Percentiles rank a stretch among this genome's conserved stretches.
Evolutionary conservation across 148 eudicot genomes (phyloP).

Genomic region (Mesembryanthemum crystallinum): DNA sequence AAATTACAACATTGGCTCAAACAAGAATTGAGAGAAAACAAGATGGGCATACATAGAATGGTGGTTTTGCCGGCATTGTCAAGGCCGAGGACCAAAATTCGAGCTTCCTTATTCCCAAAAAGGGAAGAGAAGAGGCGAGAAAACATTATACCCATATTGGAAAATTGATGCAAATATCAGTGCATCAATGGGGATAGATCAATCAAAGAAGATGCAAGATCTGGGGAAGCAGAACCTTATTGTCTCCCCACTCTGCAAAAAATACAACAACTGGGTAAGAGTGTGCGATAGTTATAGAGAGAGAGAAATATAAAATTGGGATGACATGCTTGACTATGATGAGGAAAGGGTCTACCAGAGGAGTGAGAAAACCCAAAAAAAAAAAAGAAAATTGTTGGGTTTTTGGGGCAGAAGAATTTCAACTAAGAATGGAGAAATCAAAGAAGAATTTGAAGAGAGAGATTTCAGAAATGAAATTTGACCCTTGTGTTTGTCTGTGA

Average conservation of each 20-base stretch:
- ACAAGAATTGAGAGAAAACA: conserved; percentile 4
- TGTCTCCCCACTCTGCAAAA: conserved; percentile 13
- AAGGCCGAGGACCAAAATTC: conserved; percentile 93
- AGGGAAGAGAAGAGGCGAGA: conserved; percentile 75
- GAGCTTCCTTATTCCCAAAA: conserved; percentile 94
- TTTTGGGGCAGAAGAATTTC: not conserved
- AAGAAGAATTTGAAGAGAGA: not conserved
- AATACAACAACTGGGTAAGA: not conserved
- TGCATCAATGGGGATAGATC: conserved; percentile 17
- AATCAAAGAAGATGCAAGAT: conserved; percentile 16
- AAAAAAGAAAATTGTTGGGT: no score
- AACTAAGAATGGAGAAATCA: not conserved
- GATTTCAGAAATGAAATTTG: not conserved
- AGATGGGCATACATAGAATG: conserved; percentile 62
- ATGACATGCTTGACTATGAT: conserved; percentile 4
- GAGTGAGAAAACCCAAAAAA: conserved; percentile 1
- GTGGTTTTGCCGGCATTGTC: conserved; percentile 99
- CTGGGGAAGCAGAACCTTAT: conserved; percentile 5
- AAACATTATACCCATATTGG: conserved; percentile 74
- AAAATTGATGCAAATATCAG: conserved; percentile 7
- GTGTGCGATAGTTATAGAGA: not conserved
- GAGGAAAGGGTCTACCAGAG: conserved; percentile 3
- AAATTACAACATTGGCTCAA: conserved; percentile 6
- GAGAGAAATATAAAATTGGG: not conserved
- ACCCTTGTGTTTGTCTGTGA: not conserved